Conservation (phyloP, 2,329 filamentous ascomycete species). For the Talaromyces rugulosus region DNA sequence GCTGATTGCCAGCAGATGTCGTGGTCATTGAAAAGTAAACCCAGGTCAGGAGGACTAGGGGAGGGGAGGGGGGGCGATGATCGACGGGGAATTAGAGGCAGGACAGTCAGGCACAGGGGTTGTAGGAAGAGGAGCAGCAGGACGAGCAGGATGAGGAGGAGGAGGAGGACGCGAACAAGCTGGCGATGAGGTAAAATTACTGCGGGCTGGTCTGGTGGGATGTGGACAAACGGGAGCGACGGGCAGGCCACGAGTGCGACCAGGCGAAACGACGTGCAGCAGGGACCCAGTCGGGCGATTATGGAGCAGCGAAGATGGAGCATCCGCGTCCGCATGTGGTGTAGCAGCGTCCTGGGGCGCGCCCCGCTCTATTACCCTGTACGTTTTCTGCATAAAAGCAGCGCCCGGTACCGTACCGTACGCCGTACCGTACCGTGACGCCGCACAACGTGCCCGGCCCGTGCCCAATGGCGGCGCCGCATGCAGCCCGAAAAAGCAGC, state of each 20-base stretch:
- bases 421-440: not conserved
- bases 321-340: not conserved
- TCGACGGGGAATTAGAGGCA: slow-evolving; percentile 1
- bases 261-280: not conserved
- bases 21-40: slow-evolving; percentile 15
- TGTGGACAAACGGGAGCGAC: not conserved
- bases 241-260: not conserved
- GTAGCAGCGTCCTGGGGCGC: not conserved
- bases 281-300: slow-evolving; percentile 2
- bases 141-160: not conserved
- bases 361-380: not conserved
- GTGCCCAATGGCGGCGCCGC: not conserved
- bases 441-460: not conserved
- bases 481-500: not conserved
- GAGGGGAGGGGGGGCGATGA: slow-evolving; percentile 12
- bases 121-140: slow-evolving; percentile 6
- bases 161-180: not conserved
- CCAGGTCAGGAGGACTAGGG: slow-evolving; percentile 22
- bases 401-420: not conserved
- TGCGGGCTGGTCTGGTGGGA: not conserved
- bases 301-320: not conserved
- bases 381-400: slow-evolving; percentile 3
- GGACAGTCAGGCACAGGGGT: not conserved
- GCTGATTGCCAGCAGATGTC: slow-evolving; percentile 14
- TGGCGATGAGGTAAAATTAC: slow-evolving; percentile 10